Evolutionary conservation across 2,329 filamentous ascomycete genomes (phyloP), one percentile per base, ranked within the genome.

Genomic region (Fusarium nisikadoi): DNA sequence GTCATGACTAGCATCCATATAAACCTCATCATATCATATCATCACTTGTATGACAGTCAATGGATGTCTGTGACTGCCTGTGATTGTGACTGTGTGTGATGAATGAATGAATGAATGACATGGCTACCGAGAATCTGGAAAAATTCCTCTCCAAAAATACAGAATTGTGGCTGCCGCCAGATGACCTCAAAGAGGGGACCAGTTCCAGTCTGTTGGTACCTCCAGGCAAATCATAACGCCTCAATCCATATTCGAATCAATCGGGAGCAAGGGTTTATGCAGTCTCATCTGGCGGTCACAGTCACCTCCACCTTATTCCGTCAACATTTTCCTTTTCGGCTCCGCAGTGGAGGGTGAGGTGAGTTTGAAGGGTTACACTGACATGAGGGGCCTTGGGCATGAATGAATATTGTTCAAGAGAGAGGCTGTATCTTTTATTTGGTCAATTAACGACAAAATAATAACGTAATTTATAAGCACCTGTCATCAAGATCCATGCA

Each of bases 141-240:
- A 58, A 19, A 52, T 6, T 57, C 20, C 33, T 31, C n/a, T 33
- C 42, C 36, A 27, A 31, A 35, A 13, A 53, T 13, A 36, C 27
- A 53, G n/a, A 27, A 53, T 47, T 67, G 64, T 67, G 64, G 64
- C 46, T 52, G 35, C 45, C 64, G n/a, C 62, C 63, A 42, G 56
- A 68, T 62, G 55, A 49, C 29, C 33, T 27, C n/a, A 38, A 23
- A 43, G 23, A 29, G 49, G 42, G 54, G 45, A n/a, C 50, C 50
- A 66, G 64, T 67, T 43, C 65, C 65, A 68, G 45, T 10, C 49
- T 52, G 64, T 64, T 68, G 65, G 65, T 63, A 68, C 54, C 36
- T 23, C 60, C 36, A 49, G 36, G 31, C 53, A 62, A 62, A 62
- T 49, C 60, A 60, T 49, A 58, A 60, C 60, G 54, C 54, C 60